Evolutionary conservation across 768 basidiomycete species (phyloP), one percentile per base, ranked within the genome.

Genomic region (Galerina marginata): DNA sequence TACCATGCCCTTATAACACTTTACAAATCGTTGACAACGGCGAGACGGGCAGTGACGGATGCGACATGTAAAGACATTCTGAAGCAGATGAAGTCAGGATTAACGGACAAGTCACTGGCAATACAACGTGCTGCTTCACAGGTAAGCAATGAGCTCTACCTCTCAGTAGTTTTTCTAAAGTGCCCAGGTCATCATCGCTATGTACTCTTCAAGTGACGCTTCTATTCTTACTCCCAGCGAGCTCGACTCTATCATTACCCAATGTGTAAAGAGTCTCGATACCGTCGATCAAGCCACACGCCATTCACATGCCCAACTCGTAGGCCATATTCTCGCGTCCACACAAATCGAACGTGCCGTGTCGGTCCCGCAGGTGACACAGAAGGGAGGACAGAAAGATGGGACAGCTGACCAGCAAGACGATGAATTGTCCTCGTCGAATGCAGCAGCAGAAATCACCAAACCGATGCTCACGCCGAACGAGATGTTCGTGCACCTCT

Each of bases 401-500:
- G 78, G 80, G 42, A 82, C 83, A 4, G 83, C 83, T 42, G 83
- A 83, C 11, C 81, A 82, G 54, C 82, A 83, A 10, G 86, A 87
- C 33, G 89, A 89, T 50, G 82, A 81, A 3, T 65, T 77, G 4
- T 73, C 76, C 6, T 74, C 80, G 0, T 70, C 83, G 3, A 73
- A 81, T 50, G 76, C 81, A 33, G 77, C 81, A 10, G 78, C 82
- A 0, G 89, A 88, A 69, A 76, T 79, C 9, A 83, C 82, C 53
- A 92, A 89, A 65, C 83, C 91, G 0, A 83, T 95, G 39, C 77
- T 94, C 56, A 83, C 85, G 0, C 85, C 89, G 0, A 74, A 74
- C 14, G 93, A 96, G 66, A 96, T 98, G 95, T 75, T 98, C 9
- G 71, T 71, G n/a, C 86, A 87, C 54, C 82, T 99, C 3, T 94